Evolutionary conservation across 305 asterid genomes (phyloP).

Genomic region (Fraxinus greggii): DNA sequence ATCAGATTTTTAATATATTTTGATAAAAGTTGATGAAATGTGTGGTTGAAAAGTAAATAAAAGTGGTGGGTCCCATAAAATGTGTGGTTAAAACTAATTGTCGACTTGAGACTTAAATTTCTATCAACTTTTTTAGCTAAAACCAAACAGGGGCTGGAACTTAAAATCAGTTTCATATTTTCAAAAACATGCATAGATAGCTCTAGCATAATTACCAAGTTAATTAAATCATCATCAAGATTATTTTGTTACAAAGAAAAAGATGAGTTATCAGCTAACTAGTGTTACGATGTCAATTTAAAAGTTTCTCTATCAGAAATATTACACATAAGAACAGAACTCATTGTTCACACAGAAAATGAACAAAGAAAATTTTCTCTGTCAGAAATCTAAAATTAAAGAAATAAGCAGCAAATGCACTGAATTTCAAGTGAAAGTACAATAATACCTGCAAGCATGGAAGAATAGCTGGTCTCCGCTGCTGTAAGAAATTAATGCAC

Average conservation of each 20-base stretch:
- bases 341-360: not conserved
- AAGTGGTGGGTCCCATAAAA: not conserved
- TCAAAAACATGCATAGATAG: not conserved
- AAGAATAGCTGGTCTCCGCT: slow-evolving; percentile 86
- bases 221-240: not conserved
- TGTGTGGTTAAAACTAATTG: not conserved
- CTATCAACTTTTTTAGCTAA: not conserved
- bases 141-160: not conserved
- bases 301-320: not conserved
- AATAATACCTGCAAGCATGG: slow-evolving; percentile 88
- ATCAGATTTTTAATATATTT: too few relatives aligned
- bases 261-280: not conserved
- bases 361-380: not conserved
- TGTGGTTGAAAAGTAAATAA: not conserved
- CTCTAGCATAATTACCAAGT: not conserved
- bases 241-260: not conserved
- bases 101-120: not conserved
- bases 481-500: slow-evolving; percentile 98
- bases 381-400: not conserved
- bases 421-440: slow-evolving; percentile 1
- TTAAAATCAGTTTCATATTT: not conserved
- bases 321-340: not conserved
- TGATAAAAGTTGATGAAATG: not conserved
- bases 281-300: not conserved
- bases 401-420: not conserved